Evolutionary conservation across 805 yeast species (phyloP).

Genomic region (Priceomyces castillae): DNA sequence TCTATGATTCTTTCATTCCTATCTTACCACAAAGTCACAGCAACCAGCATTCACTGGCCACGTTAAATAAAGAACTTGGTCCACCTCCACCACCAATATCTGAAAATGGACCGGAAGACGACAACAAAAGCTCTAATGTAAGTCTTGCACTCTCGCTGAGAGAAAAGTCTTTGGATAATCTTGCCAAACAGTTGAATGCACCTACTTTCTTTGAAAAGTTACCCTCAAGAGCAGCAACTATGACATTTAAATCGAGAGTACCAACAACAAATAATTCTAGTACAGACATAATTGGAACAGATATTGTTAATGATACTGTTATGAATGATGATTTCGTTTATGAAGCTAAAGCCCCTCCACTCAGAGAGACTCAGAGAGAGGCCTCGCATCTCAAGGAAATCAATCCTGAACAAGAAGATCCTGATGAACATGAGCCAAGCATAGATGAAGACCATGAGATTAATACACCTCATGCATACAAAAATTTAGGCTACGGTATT

Average conservation of each 20-base stretch:
- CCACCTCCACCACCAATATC: slow-evolving; percentile 6
- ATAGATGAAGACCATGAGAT: not conserved
- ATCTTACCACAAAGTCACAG: slow-evolving; percentile 21
- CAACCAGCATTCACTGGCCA: slow-evolving; percentile 5
- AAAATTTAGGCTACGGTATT: too few species aligned
- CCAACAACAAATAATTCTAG: slow-evolving; percentile 21
- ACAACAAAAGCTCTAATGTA: slow-evolving; percentile 3
- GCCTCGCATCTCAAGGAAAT: not conserved
- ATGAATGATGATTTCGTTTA: slow-evolving; percentile 34
- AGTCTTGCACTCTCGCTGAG: not conserved
- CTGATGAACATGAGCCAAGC: not conserved
- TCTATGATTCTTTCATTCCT: slow-evolving; percentile 43
- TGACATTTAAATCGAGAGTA: slow-evolving; percentile 16
- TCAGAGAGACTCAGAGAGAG: not conserved
- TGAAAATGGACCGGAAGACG: slow-evolving; percentile 3
- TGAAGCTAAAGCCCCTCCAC: slow-evolving; percentile 12
- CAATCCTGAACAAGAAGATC: not conserved
- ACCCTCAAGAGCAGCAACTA: slow-evolving; percentile 33
- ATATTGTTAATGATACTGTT: slow-evolving; percentile 17
- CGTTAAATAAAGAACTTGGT: slow-evolving; percentile 5
- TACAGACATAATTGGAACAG: slow-evolving; percentile 16
- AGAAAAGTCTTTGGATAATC: slow-evolving; percentile 27
- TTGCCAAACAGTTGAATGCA: slow-evolving; percentile 38
- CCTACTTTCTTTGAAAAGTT: slow-evolving; percentile 38
- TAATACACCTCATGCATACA: not conserved